These are phyloP conservation scores for Trichophaea hybrida DNA, from an alignment of 2,329 filamentous ascomycete species.

Conservation along the genomic window DNA sequence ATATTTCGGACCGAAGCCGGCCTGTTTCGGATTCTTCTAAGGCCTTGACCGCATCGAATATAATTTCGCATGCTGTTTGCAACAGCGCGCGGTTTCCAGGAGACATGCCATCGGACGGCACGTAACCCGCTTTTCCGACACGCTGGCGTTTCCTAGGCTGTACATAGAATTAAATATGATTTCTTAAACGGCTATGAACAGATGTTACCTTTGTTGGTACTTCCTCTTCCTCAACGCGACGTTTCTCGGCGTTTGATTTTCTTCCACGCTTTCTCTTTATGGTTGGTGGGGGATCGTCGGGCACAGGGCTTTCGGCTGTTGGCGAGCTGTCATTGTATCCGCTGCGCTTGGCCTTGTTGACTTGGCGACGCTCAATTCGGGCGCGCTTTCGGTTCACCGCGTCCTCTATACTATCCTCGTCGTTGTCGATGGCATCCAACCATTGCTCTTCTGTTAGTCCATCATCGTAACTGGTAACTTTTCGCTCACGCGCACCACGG, in stretches of 20 bases:
- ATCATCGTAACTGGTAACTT: slow-evolving; percentile 88
- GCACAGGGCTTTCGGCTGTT: slow-evolving; percentile 62
- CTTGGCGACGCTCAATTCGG: slow-evolving; percentile 62
- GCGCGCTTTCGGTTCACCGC: slow-evolving; percentile 83
- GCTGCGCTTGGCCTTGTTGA: slow-evolving; percentile 55
- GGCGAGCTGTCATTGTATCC: slow-evolving; percentile 54
- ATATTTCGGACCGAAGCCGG: slow-evolving; percentile 33
- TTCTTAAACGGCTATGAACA: slow-evolving; percentile 27
- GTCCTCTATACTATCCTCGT: slow-evolving; percentile 85
- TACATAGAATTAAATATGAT: slow-evolving; percentile 9
- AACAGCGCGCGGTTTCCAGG: slow-evolving; percentile 59
- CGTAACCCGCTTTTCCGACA: slow-evolving; percentile 28
- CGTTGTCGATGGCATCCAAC: slow-evolving; percentile 93
- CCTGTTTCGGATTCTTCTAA: slow-evolving; percentile 48
- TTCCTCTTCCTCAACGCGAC: slow-evolving; percentile 69
- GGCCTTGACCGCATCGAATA: slow-evolving; percentile 69
- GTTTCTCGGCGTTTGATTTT: slow-evolving; percentile 67
- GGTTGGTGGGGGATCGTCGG: slow-evolving; percentile 48
- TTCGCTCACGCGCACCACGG: slow-evolving; percentile 87
- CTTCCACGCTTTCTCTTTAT: slow-evolving; percentile 72
- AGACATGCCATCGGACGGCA: slow-evolving; percentile 43
- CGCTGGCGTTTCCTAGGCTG: slow-evolving; percentile 27
- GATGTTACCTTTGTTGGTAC: slow-evolving; percentile 64
- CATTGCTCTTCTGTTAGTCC: slow-evolving; percentile 97
- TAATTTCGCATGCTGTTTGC: slow-evolving; percentile 60